Percentiles rank a stretch among this genome's conserved stretches.
phyloP scores from a whole-genome alignment of 2,329 filamentous ascomycete genomes.

The Botrytis squamosa region DNA sequence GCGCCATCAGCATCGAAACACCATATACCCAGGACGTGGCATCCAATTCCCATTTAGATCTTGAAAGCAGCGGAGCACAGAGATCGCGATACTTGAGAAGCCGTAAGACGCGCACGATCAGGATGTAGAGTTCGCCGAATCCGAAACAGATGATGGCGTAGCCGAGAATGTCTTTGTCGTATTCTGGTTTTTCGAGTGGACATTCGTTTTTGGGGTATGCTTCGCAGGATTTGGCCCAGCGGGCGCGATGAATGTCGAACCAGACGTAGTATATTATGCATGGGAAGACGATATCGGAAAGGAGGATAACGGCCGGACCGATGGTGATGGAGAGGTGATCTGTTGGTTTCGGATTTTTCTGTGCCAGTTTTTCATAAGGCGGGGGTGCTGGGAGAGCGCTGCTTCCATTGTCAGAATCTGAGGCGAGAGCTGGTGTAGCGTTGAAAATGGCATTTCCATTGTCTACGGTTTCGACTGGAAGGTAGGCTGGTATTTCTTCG shows the following conservation, averaged over 20 bases:
- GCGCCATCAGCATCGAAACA: constrained; percentile 29
- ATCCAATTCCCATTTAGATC: constrained; percentile 31
- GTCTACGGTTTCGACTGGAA: background rate
- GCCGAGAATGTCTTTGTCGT: constrained; percentile 28
- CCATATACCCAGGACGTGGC: constrained; percentile 32
- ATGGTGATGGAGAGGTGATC: constrained; percentile 33
- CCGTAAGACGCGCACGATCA: constrained; percentile 25
- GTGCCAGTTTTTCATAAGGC: constrained; percentile 30
- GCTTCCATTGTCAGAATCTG: background rate
- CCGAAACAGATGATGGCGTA: constrained; percentile 30
- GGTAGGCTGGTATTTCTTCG: background rate
- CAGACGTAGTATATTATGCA: constrained; percentile 31
- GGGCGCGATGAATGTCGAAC: constrained; percentile 21
- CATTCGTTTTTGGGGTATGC: constrained; percentile 21
- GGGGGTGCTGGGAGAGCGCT: constrained; percentile 1
- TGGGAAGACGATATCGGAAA: constrained; percentile 31
- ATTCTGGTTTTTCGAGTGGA: constrained; percentile 26
- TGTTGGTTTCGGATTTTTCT: constrained; percentile 29
- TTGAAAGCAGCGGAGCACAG: constrained; percentile 30
- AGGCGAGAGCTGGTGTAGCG: background rate
- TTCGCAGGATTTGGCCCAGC: constrained; percentile 24
- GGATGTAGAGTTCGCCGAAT: constrained; percentile 29
- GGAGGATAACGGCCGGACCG: constrained; percentile 29
- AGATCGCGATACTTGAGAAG: constrained; percentile 25
- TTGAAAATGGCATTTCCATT: constrained; percentile 12